Percentiles rank a stretch among this genome's conserved stretches.
These are phyloP conservation scores for Pascua guehoae DNA, from an alignment of 1,284 basidiomycete genomes.

Conservation along the genomic window DNA sequence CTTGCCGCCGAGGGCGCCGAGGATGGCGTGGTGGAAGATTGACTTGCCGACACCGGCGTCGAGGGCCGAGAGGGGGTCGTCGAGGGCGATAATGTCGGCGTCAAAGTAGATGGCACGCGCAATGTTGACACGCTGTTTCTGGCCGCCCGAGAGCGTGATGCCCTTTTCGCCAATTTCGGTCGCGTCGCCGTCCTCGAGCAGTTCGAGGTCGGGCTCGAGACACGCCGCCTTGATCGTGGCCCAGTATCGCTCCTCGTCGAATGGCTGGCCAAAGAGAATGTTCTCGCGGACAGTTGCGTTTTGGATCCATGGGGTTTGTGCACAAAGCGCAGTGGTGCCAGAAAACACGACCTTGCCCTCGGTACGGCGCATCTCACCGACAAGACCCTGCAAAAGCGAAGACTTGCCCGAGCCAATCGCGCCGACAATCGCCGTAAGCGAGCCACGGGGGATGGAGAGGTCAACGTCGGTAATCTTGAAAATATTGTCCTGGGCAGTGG, in stretches of 20 bases:
- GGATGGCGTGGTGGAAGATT: slow-evolving; percentile 76
- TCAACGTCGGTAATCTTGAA: slow-evolving; percentile 63
- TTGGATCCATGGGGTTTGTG: slow-evolving; percentile 75
- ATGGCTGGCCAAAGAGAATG: slow-evolving; percentile 76
- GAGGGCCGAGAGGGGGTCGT: slow-evolving; percentile 73
- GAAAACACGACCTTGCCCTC: slow-evolving; percentile 62
- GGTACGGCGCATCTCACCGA: slow-evolving; percentile 71
- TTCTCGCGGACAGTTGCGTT: slow-evolving; percentile 71
- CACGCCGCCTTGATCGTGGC: slow-evolving; percentile 69
- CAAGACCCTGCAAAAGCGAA: slow-evolving; percentile 59
- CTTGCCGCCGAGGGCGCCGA: slow-evolving; percentile 60
- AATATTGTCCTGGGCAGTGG: slow-evolving; percentile 55
- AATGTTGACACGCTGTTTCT: slow-evolving; percentile 56
- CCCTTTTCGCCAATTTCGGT: slow-evolving; percentile 89
- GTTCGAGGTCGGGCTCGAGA: slow-evolving; percentile 71
- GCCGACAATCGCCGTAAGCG: slow-evolving; percentile 75
- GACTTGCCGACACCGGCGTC: slow-evolving; percentile 84
- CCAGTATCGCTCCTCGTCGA: slow-evolving; percentile 74
- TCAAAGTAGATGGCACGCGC: slow-evolving; percentile 81
- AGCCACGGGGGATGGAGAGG: slow-evolving; percentile 64
- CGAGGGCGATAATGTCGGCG: slow-evolving; percentile 79
- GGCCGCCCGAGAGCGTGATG: slow-evolving; percentile 47
- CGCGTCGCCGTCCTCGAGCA: slow-evolving; percentile 74
- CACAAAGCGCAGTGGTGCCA: slow-evolving; percentile 68
- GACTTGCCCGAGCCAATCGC: slow-evolving; percentile 67